Percentiles rank a stretch among this genome's conserved stretches.
phyloP scores from a whole-genome alignment of 495 filamentous ascomycete species.

The Haplographium delicatum region DNA sequence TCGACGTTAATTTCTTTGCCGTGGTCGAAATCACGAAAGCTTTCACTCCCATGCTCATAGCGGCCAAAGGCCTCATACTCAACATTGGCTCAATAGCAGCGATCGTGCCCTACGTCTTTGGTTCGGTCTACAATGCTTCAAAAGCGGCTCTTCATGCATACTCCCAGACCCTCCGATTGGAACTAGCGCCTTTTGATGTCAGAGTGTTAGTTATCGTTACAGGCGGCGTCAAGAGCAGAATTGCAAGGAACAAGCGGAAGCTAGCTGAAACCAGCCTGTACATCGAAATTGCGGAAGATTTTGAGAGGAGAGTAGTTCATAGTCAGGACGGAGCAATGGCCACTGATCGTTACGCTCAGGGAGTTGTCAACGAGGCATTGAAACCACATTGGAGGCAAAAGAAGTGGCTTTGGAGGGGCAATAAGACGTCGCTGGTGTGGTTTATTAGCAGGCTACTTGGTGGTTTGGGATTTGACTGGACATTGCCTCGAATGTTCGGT shows the following conservation, averaged over 20 bases:
- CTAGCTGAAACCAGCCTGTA: constrained; percentile 48
- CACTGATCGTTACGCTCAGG: constrained; percentile 46
- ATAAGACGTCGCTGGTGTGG: constrained; percentile 34
- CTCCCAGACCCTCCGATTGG: constrained; percentile 18
- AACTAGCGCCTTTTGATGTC: constrained; percentile 34
- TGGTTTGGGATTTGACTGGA: constrained; percentile 35
- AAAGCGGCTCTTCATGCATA: constrained; percentile 19
- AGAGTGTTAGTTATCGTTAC: constrained; percentile 53
- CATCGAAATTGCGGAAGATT: constrained; percentile 45
- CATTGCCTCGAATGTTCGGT: constrained; percentile 43
- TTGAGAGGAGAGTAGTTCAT: constrained; percentile 45
- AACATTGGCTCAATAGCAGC: constrained; percentile 47
- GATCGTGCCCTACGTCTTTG: constrained; percentile 20
- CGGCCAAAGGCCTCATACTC: constrained; percentile 39
- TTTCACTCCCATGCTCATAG: constrained; percentile 47
- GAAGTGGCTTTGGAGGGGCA: constrained; percentile 54
- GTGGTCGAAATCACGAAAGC: constrained; percentile 46
- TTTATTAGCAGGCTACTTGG: constrained; percentile 35
- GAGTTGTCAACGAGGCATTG: constrained; percentile 51
- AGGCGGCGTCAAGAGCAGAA: constrained; percentile 55
- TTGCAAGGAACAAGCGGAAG: constrained; percentile 45
- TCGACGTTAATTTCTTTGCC: constrained; percentile 51
- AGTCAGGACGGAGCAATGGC: constrained; percentile 53
- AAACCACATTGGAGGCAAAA: constrained; percentile 34
- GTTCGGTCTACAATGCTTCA: constrained; percentile 18